phyloP scores from a whole-genome alignment of 768 basidiomycete genomes.

The Leucogyrophana mollusca region DNA sequence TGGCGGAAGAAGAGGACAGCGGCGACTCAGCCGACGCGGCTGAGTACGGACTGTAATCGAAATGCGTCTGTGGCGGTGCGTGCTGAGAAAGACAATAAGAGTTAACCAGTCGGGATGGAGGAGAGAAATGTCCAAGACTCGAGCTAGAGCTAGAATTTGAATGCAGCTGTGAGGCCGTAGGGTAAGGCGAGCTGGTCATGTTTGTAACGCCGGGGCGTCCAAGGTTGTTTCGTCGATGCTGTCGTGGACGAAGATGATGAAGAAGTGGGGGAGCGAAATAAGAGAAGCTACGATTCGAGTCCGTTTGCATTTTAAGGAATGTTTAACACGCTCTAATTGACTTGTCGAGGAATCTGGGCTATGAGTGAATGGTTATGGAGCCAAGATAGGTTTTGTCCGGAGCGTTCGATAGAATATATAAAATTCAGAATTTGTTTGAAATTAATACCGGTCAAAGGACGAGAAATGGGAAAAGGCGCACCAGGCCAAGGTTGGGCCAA shows the following conservation, averaged over 20 bases:
- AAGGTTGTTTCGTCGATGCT: slow-evolving; percentile 5
- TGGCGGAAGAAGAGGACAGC: slow-evolving; percentile 38
- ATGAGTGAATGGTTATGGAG: slow-evolving; percentile 19
- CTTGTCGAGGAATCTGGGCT: slow-evolving; percentile 11
- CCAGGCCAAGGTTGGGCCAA: slow-evolving; percentile 18
- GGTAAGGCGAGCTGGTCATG: slow-evolving; percentile 24
- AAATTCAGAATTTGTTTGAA: slow-evolving; percentile 33
- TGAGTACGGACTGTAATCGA: slow-evolving; percentile 35
- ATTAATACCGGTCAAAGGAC: slow-evolving; percentile 28
- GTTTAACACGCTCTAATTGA: slow-evolving; percentile 7
- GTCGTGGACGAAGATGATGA: slow-evolving; percentile 5
- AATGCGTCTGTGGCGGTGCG: slow-evolving; percentile 10
- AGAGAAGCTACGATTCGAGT: slow-evolving; percentile 19
- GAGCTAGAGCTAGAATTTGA: slow-evolving; percentile 14
- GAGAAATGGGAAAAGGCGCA: slow-evolving; percentile 25
- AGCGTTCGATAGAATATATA: slow-evolving; percentile 32
- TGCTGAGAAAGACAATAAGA: slow-evolving; percentile 19
- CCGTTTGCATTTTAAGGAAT: slow-evolving; percentile 29
- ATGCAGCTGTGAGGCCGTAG: slow-evolving; percentile 14
- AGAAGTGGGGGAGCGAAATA: slow-evolving; percentile 19
- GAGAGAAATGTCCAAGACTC: slow-evolving; percentile 19
- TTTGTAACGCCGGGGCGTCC: slow-evolving; percentile 12
- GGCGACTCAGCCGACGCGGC: slow-evolving; percentile 36
- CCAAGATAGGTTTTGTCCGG: slow-evolving; percentile 24
- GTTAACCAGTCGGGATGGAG: slow-evolving; percentile 10